phyloP scores from a whole-genome alignment of 2,329 filamentous ascomycete species.

The Talaromyces sp. region DNA sequence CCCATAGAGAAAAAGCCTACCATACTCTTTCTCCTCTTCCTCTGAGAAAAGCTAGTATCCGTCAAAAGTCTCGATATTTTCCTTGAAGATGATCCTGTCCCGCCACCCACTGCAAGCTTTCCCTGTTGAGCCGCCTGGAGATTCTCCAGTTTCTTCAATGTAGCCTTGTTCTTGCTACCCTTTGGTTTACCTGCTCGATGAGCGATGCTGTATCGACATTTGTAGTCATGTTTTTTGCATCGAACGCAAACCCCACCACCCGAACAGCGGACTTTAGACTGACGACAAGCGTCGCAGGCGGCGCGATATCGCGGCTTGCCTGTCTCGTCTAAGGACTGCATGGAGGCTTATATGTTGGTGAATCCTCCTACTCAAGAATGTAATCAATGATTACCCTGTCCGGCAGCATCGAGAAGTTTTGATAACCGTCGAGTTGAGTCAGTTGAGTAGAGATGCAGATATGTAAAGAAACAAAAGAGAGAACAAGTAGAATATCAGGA shows the following conservation, averaged over 20 bases:
- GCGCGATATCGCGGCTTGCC: constrained; percentile 34
- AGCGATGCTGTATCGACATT: constrained; percentile 37
- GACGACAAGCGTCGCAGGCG: constrained; percentile 39
- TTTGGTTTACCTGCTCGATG: constrained; percentile 41
- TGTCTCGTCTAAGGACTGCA: constrained; percentile 10
- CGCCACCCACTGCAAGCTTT: constrained; percentile 24
- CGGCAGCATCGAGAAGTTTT: not conserved
- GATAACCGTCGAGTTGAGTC: not conserved
- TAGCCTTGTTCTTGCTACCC: constrained; percentile 39
- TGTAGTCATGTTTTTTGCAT: constrained; percentile 36
- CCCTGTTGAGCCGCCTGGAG: constrained; percentile 30
- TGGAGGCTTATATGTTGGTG: constrained; percentile 15
- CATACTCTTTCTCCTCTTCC: not conserved
- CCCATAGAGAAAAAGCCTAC: not conserved
- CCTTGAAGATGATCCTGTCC: not conserved
- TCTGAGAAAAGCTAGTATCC: not conserved
- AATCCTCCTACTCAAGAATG: not conserved
- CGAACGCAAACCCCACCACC: constrained; percentile 37
- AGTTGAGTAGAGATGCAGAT: not conserved
- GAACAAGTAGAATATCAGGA: not conserved
- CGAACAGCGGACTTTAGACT: constrained; percentile 41
- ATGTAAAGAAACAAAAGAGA: not conserved
- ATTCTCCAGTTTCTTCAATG: constrained; percentile 35
- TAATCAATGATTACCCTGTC: not conserved
- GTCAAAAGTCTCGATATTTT: not conserved